Conservation (phyloP, 192 early-diverging fungal genomes). For the Coemansia guatemalensis region DNA sequence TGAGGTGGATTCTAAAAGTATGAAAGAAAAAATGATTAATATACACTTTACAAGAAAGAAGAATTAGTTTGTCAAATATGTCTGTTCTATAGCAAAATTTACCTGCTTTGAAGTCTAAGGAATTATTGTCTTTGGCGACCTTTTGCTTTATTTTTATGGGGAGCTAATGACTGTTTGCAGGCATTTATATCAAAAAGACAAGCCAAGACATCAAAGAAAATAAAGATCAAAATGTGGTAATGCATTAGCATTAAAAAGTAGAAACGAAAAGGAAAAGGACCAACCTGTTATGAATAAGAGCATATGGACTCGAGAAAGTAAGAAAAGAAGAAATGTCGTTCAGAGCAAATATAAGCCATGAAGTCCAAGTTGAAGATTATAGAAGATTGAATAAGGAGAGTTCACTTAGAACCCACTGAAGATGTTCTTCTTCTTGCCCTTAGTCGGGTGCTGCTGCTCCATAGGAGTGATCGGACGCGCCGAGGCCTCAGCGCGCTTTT, state of each 20-base stretch:
- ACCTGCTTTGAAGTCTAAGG: too few relatives aligned
- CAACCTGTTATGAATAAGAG: neutral
- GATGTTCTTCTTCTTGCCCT: constrained; percentile 57
- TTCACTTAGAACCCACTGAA: constrained; percentile 51
- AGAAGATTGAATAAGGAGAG: constrained; percentile 4
- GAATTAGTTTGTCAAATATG: too few relatives aligned
- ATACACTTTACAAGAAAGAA: constrained; percentile 2
- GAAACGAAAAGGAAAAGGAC: constrained; percentile 7
- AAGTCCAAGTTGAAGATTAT: neutral
- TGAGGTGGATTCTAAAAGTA: neutral
- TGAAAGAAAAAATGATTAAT: constrained; percentile 9
- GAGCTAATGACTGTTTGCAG: neutral
- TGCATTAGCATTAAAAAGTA: neutral
- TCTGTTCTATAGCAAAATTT: too few relatives aligned
- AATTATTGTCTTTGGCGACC: neutral
- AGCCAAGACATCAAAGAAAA: too few relatives aligned
- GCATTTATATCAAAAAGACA: too few relatives aligned
- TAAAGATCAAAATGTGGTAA: too few relatives aligned
- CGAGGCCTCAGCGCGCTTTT: constrained; percentile 73
- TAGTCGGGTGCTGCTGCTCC: constrained; percentile 52
- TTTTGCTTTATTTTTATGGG: neutral
- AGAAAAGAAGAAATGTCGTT: neutral
- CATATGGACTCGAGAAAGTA: neutral
- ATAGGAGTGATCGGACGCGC: constrained; percentile 48
- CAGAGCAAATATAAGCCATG: neutral